Evolutionary conservation across 75 land plant genomes (phyloP).

Genomic region (Cunninghamia lanceolata): DNA sequence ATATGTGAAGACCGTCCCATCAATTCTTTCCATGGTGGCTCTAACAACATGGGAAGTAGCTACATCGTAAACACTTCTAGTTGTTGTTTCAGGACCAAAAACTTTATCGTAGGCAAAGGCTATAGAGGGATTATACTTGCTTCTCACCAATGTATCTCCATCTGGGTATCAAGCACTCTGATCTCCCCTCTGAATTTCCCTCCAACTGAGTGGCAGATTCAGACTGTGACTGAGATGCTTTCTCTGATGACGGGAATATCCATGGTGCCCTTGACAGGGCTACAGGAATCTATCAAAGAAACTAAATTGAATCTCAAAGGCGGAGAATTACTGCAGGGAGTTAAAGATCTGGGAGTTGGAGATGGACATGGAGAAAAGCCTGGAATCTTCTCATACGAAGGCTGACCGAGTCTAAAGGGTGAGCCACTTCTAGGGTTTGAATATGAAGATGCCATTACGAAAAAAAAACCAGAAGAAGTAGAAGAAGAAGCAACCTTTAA

Average conservation of each 20-base stretch:
- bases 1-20: too few species aligned
- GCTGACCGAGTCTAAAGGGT: background rate
- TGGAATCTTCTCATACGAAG: background rate
- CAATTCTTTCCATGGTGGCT: slow-evolving; percentile 91
- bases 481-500: background rate
- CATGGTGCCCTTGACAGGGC: background rate
- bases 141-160: slow-evolving; percentile 89
- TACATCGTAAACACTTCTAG: slow-evolving; percentile 85
- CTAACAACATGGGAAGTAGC: slow-evolving; percentile 88
- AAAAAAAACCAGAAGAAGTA: background rate
- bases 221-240: background rate
- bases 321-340: slow-evolving; percentile 3
- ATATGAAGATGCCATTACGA: background rate
- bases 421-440: background rate
- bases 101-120: slow-evolving; percentile 83
- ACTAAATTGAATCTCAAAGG: background rate
- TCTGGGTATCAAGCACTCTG: slow-evolving; percentile 98
- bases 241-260: background rate
- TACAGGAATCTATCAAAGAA: slow-evolving; percentile 1
- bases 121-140: slow-evolving; percentile 79
- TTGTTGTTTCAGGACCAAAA: slow-evolving; percentile 91
- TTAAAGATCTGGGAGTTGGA: slow-evolving; percentile 1
- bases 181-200: slow-evolving; percentile 88
- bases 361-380: background rate
- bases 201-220: slow-evolving; percentile 46